Evolutionary conservation across 2,329 filamentous ascomycete genomes (phyloP).

Genomic region (Chalaropsis thielavioides): DNA sequence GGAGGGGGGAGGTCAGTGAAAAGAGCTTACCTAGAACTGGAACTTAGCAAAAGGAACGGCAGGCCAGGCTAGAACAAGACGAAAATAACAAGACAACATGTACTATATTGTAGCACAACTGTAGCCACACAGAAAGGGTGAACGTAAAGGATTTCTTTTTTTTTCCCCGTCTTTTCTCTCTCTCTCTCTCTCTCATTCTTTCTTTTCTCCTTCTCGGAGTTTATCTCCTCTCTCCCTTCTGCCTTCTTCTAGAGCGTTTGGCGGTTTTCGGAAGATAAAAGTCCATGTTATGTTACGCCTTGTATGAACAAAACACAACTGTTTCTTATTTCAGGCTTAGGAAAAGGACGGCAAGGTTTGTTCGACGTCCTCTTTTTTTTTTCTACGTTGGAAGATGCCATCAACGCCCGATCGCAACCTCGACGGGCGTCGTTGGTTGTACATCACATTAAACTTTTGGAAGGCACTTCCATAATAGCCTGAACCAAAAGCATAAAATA

Average conservation of each 20-base stretch:
- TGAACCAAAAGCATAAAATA: neutral
- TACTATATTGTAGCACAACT: too few relatives aligned
- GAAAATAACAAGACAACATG: too few relatives aligned
- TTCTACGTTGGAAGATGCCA: neutral
- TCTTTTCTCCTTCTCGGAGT: neutral
- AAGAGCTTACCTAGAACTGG: neutral
- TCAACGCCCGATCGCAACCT: neutral
- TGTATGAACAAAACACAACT: neutral
- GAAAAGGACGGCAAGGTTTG: neutral
- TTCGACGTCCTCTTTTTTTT: neutral
- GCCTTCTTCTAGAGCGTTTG: neutral
- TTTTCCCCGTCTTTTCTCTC: neutral
- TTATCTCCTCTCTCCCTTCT: neutral
- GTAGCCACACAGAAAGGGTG: too few relatives aligned
- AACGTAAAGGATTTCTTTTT: neutral
- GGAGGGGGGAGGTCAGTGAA: neutral
- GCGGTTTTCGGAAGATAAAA: neutral
- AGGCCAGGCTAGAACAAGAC: too few relatives aligned
- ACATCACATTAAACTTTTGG: neutral
- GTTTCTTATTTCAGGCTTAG: neutral
- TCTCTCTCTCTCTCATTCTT: neutral
- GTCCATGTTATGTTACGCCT: neutral
- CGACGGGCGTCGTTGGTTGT: too few relatives aligned
- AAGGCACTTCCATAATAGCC: neutral
- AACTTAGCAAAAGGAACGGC: too few relatives aligned